Evolutionary conservation across 1,284 basidiomycete genomes (phyloP), one percentile per base, ranked within the genome.

Genomic region (Malassezia caprae): DNA sequence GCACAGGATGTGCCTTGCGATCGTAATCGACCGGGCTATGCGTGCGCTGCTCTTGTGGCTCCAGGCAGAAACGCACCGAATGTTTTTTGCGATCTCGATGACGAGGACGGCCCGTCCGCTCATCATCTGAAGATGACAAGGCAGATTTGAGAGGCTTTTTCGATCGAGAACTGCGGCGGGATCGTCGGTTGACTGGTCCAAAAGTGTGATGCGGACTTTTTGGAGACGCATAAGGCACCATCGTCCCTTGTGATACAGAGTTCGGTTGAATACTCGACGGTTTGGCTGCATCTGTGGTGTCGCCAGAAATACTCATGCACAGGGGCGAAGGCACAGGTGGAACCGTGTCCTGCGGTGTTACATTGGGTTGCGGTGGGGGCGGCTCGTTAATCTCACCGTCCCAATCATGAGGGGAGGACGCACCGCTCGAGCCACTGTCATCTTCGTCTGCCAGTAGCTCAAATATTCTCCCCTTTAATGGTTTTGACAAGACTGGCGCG

Each of bases 1-100:
- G 66, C 53, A 70, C 51, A 7, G 68, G 63, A 46, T 66, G 71
- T 24, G 65, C 61, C 57, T 69, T 69, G 27, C 72, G 65, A 44
- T 74, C 72, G 55, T 74, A 74, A 15, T 74, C 72, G 23, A 72
- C 70, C 4, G 72, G 70, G 42, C 65, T 69, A 53, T 74, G 72
- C 0, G 72, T 71, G 6, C 68, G 61, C 30, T 68, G 19, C 51
- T 69, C 67, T 35, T 65, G 58, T 10, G 72, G 70, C 8, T 60
- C 51, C 21, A 48, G 56, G 43, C 61, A 66, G 59, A 74, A 74
- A 27, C 70, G 65, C 11, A 74, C 72, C 1, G 63, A 62, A 7
- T 30, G 34, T 34, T 34, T 42, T 21, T 39, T 49, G 40, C 53
- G 46, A 12, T 48, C 37, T 27, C 12, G 31, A 17, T 21, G 30